Evolutionary conservation across 2,329 filamentous ascomycete species (phyloP).

Genomic region (Aspergillus carbonarius): DNA sequence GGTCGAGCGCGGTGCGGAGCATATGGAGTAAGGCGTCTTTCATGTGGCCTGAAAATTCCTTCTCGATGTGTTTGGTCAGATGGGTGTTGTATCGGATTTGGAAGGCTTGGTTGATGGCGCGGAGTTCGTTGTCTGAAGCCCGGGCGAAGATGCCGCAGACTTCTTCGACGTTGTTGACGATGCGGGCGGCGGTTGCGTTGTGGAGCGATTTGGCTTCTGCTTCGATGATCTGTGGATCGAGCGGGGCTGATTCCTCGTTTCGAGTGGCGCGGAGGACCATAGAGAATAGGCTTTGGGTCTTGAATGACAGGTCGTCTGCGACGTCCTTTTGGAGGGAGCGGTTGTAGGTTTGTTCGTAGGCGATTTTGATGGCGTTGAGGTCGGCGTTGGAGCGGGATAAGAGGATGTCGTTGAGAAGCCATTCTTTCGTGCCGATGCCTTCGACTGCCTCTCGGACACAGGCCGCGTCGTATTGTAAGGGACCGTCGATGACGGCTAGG

Average conservation of each 20-base stretch:
- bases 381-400: slow-evolving; percentile 84
- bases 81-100: slow-evolving; percentile 67
- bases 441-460: slow-evolving; percentile 70
- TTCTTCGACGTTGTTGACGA: slow-evolving; percentile 45
- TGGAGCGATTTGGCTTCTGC: slow-evolving; percentile 75
- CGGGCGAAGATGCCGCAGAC: slow-evolving; percentile 77
- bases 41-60: slow-evolving; percentile 92
- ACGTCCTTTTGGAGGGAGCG: slow-evolving; percentile 70
- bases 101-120: slow-evolving; percentile 76
- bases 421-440: slow-evolving; percentile 82
- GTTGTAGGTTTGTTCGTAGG: slow-evolving; percentile 68
- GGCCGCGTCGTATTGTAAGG: slow-evolving; percentile 72
- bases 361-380: slow-evolving; percentile 77
- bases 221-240: slow-evolving; percentile 71
- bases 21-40: slow-evolving; percentile 77
- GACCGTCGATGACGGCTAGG: slow-evolving; percentile 73
- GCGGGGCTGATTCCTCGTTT: slow-evolving; percentile 73
- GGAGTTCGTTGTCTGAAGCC: slow-evolving; percentile 77
- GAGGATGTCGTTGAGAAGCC: slow-evolving; percentile 80
- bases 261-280: slow-evolving; percentile 74
- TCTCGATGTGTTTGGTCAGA: slow-evolving; percentile 72
- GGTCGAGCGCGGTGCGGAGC: slow-evolving; percentile 73
- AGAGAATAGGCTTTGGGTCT: slow-evolving; percentile 81
- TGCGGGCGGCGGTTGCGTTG: slow-evolving; percentile 68
- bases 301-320: slow-evolving; percentile 75